Evolutionary conservation across 208 protist species (phyloP), one percentile per base, ranked within the genome.

Genomic region (Angomonas ambiguus): DNA sequence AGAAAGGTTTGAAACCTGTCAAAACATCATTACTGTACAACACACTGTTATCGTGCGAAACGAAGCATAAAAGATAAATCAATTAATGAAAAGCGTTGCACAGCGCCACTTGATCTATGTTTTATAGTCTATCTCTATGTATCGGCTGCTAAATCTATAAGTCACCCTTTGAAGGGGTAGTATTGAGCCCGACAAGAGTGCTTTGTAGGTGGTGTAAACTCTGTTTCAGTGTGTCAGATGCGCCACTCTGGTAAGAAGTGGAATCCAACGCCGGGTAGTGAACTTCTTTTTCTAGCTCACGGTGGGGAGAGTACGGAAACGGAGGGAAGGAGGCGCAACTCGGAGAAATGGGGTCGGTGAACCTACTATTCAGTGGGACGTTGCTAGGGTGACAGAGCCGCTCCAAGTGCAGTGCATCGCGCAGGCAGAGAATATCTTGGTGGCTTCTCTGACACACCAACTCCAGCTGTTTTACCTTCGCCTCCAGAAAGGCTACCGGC

Each of bases 371-470:
- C 11, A 22, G 16, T 18, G 10, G 2, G 33, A 18, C 51, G 38
- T 65, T n/a, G 38, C 3, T 51, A 27, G n/a, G 22, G 8, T 4
- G 61, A 42, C 57, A n/a, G 3, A 27, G 18, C 33, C 67, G 71
- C 62, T 74, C 71, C 13, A 62, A 71, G 32, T 88, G 74, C 25
- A 82, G 59, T n/a, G 65, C 51, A 49, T 90, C 87, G 13, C 87
- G 77, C 32, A 93, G 72, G 31, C 77, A 76, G 11, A 82, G 65
- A 62, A 93, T 93, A 2, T 87, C 87, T 10, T 48, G 38, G 0
- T 80, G 77, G 58, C 85, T 87, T 27, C 72, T 65, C 18, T 65
- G 74, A 48, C 82, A 90, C 8, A 79, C 76, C 34, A 66, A 56
- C 62, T 94, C 85, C 22, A 91, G 65, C 27, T 77, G 33, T 18